These are phyloP conservation scores for Monilinia polystroma DNA, from an alignment of 2,329 filamentous ascomycete species.

Conservation along the genomic window DNA sequence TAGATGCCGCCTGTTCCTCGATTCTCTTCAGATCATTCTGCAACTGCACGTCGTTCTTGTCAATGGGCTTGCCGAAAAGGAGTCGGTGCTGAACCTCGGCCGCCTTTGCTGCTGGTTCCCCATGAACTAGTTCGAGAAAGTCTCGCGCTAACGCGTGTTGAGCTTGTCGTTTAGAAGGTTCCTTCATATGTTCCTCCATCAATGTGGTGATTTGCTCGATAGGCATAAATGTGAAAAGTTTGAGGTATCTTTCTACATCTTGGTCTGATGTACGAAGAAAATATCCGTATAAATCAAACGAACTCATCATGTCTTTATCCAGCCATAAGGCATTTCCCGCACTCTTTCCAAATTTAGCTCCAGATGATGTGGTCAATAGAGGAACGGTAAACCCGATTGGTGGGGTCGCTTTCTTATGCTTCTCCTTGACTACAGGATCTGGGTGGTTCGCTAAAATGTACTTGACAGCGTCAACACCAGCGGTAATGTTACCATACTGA, in stretches of 20 bases:
- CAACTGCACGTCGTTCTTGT: conserved; percentile 28
- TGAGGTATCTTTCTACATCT: conserved; percentile 78
- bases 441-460: conserved; percentile 62
- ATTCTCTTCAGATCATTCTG: neutral
- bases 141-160: conserved; percentile 84
- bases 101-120: conserved; percentile 59
- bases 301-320: conserved; percentile 73
- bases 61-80: conserved; percentile 44
- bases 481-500: conserved; percentile 93
- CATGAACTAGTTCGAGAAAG: conserved; percentile 78
- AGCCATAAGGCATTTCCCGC: conserved; percentile 94
- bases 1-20: neutral
- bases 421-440: conserved; percentile 46
- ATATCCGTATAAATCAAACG: conserved; percentile 88
- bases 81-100: conserved; percentile 57
- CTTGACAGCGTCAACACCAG: conserved; percentile 83
- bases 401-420: conserved; percentile 43
- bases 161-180: conserved; percentile 71
- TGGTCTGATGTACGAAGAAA: conserved; percentile 80
- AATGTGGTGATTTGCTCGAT: conserved; percentile 62
- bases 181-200: conserved; percentile 65
- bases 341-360: conserved; percentile 92
- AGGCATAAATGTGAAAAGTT: conserved; percentile 87
- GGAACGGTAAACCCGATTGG: conserved; percentile 90
- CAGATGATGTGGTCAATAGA: conserved; percentile 78